Conservation (phyloP, 495 filamentous ascomycete species). For the Evernia prunastri region DNA sequence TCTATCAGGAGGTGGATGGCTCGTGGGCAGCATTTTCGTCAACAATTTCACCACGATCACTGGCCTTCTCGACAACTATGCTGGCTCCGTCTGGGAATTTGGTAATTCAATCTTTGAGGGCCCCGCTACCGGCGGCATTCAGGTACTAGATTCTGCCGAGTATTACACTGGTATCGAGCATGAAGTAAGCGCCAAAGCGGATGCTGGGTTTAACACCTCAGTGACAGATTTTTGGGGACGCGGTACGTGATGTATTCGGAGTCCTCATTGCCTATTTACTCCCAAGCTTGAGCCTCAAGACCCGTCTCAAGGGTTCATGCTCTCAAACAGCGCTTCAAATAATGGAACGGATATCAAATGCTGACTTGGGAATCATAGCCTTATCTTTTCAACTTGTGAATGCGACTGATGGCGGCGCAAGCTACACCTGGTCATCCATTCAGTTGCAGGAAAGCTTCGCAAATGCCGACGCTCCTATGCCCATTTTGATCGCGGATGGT, state of each 20-base stretch:
- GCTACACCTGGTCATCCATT: constrained; percentile 85
- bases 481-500: constrained; percentile 71
- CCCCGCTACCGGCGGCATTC: constrained; percentile 38
- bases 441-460: constrained; percentile 59
- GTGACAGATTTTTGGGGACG: constrained; percentile 81
- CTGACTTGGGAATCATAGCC: constrained; percentile 30
- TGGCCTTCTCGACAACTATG: constrained; percentile 48
- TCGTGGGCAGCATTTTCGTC: constrained; percentile 74
- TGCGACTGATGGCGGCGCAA: constrained; percentile 65
- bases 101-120: constrained; percentile 69
- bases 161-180: constrained; percentile 64
- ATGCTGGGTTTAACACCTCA: constrained; percentile 67
- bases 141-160: constrained; percentile 41
- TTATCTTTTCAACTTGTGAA: constrained; percentile 82
- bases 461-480: constrained; percentile 70
- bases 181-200: constrained; percentile 56
- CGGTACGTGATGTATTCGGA: background rate
- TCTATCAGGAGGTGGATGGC: constrained; percentile 82
- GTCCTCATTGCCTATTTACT: constrained; percentile 15
- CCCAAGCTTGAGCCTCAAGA: constrained; percentile 27
- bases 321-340: background rate
- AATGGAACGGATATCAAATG: background rate
- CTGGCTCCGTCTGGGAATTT: constrained; percentile 66
- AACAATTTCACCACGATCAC: constrained; percentile 85
- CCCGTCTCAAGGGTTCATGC: background rate